Conservation (phyloP, 1,284 basidiomycete genomes). For the Tylopilus sp. region DNA sequence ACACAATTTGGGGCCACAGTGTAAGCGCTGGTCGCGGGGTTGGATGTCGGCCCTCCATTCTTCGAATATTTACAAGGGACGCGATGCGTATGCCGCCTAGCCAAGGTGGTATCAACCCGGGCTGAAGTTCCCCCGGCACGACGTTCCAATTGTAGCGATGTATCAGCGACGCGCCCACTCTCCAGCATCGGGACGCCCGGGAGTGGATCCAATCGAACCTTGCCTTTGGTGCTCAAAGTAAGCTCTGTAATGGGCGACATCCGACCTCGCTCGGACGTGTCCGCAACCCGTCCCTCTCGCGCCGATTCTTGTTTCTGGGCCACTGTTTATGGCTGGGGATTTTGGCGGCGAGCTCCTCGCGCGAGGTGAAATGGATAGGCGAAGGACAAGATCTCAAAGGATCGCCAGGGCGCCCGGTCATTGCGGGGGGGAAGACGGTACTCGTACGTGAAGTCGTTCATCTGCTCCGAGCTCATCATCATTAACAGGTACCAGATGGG, state of each 20-base stretch:
- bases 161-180: conserved; percentile 1
- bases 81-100: conserved; percentile 38
- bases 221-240: conserved; percentile 46
- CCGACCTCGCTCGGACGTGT: conserved; percentile 29
- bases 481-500: conserved; percentile 44
- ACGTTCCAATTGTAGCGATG: conserved; percentile 8
- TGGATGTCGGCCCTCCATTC: conserved; percentile 39
- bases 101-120: conserved; percentile 35
- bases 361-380: conserved; percentile 39
- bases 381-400: conserved; percentile 37
- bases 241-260: conserved; percentile 31
- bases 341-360: conserved; percentile 31
- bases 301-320: conserved; percentile 40
- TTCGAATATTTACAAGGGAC: conserved; percentile 39
- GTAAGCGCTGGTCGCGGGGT: conserved; percentile 28
- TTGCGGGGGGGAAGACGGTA: conserved; percentile 23
- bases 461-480: conserved; percentile 39
- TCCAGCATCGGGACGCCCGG: neutral
- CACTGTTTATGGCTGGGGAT: conserved; percentile 42
- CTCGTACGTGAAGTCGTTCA: conserved; percentile 32
- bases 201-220: neutral
- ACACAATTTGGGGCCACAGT: no score
- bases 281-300: conserved; percentile 42
- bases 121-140: conserved; percentile 33
- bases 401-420: conserved; percentile 27